Base-by-base conservation (phyloP, 352 stramenopile species). In the Pythium pyrilobum region DNA sequence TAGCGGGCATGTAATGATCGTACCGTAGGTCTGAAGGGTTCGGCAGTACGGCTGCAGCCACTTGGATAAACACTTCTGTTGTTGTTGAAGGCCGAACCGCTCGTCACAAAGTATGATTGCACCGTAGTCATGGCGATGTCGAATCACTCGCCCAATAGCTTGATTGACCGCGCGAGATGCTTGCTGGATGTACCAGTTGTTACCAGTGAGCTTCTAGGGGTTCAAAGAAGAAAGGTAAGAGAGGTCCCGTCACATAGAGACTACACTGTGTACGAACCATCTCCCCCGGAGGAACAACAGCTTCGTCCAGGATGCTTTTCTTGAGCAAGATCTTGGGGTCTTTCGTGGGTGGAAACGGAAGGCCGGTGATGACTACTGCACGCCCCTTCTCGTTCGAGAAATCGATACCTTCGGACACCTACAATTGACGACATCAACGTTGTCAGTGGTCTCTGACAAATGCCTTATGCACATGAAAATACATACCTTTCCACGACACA, bases 131-230 rank as follows among this genome's bases (percentile, higher is more conserved):
- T 96, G 83, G 15, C 90, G 85, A 67, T 99, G 98, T 11, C 97
- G 95, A 81, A 99, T 99, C 5, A 99, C 96, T 59, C 97, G 85
- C 3, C 97, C 97, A 45, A 99, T 92, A 7, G 97, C 97, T 84
- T 99, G 97, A 68, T 99, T 99, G 11, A 99, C 95, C 48, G 97
- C 96, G 50, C 96, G 74, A 47, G 96, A 95, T 7, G 97, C 96
- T 86, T 99, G 96, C 51, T 99, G 97, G 32, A 94, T 93, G 64
- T 99, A 99, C 97, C 97, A 99, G 23, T 97, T 87, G 47, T 97
- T 93, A 5, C 97, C 97, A 56, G 76, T 86, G 51, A 97, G 64
- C 80, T 96, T 92, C 71, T 95, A 61, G 10, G 43, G 2, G 10
- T n/a, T 21, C 27, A 23, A n/a, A 23, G 31, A 18, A 45, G 3